A percentile compares a stretch with the other conserved stretches of the same genome.
These are phyloP conservation scores for Volutella citrinella DNA, from an alignment of 2,329 filamentous ascomycete species.

Conservation along the genomic window DNA sequence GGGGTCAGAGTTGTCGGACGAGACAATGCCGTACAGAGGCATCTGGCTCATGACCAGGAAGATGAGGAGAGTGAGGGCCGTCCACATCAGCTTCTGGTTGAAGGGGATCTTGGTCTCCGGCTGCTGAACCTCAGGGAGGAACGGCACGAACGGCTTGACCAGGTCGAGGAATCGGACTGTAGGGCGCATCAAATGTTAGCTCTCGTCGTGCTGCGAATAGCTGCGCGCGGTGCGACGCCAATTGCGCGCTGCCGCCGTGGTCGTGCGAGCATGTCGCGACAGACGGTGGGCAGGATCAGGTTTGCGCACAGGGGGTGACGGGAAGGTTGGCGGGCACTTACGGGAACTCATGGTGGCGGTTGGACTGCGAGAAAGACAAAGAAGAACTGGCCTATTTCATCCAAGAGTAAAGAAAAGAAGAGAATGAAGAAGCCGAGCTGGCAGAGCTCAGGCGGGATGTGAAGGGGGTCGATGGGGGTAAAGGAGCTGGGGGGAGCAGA, in stretches of 20 bases:
- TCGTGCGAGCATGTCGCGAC: slow-evolving; percentile 15
- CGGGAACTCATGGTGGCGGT: slow-evolving; percentile 53
- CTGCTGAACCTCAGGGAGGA: slow-evolving; percentile 98
- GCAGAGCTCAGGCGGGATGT: slow-evolving; percentile 33
- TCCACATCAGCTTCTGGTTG: slow-evolving; percentile 98
- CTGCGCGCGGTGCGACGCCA: slow-evolving; percentile 14
- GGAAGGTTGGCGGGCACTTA: slow-evolving; percentile 36
- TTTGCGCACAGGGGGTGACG: slow-evolving; percentile 13
- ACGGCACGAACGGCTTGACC: slow-evolving; percentile 99
- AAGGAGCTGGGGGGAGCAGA: slow-evolving; percentile 35
- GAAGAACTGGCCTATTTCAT: slow-evolving; percentile 39
- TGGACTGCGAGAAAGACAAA: slow-evolving; percentile 30
- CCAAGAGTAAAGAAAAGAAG: slow-evolving; percentile 33
- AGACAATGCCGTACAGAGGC: slow-evolving; percentile 98
- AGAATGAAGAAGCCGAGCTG: slow-evolving; percentile 34
- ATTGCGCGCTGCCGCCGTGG: slow-evolving; percentile 21
- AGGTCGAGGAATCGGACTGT: slow-evolving; percentile 98
- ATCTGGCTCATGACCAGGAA: slow-evolving; percentile 99
- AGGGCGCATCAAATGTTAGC: slow-evolving; percentile 24
- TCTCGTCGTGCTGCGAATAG: slow-evolving; percentile 6
- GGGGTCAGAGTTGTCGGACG: slow-evolving; percentile 95
- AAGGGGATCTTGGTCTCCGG: slow-evolving; percentile 98
- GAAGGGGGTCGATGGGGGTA: slow-evolving; percentile 30
- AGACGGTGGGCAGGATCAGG: slow-evolving; percentile 14
- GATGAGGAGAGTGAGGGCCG: slow-evolving; percentile 89